These are phyloP conservation scores for Tricharina praecox DNA, from an alignment of 495 filamentous ascomycete genomes.

Conservation along the genomic window DNA sequence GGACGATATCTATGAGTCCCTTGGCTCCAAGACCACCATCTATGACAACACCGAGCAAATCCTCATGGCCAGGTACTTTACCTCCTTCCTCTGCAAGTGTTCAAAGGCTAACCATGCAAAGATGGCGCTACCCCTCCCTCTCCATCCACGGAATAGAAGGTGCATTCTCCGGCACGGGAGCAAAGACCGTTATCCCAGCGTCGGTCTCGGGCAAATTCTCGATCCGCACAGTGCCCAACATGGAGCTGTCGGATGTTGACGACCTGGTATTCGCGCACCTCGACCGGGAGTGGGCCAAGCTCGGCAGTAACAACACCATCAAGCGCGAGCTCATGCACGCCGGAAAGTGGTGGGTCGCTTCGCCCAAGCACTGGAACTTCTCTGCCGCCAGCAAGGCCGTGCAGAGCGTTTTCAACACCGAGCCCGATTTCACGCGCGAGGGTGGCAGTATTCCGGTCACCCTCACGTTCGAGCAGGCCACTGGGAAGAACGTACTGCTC, in stretches of 20 bases:
- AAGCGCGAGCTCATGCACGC: slow-evolving; percentile 66
- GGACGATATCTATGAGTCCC: slow-evolving; percentile 78
- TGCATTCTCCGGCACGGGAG: slow-evolving; percentile 80
- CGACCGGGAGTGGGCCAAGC: slow-evolving; percentile 58
- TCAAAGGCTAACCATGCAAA: too few species aligned
- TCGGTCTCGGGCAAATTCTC: slow-evolving; percentile 97
- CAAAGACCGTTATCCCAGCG: slow-evolving; percentile 96
- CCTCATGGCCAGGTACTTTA: slow-evolving; percentile 59
- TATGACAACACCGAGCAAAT: slow-evolving; percentile 69
- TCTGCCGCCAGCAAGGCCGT: slow-evolving; percentile 80
- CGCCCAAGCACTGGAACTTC: slow-evolving; percentile 98
- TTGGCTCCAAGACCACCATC: slow-evolving; percentile 75
- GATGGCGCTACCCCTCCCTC: slow-evolving; percentile 80
- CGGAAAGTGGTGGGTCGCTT: slow-evolving; percentile 97
- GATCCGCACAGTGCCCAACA: slow-evolving; percentile 90
- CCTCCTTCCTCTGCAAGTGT: too few species aligned
- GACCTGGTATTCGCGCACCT: slow-evolving; percentile 64
- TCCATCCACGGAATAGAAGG: slow-evolving; percentile 95
- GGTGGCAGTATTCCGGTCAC: slow-evolving; percentile 95
- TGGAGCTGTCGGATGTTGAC: slow-evolving; percentile 83
- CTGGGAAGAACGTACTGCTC: slow-evolving; percentile 93
- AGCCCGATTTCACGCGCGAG: slow-evolving; percentile 91
- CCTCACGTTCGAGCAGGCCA: slow-evolving; percentile 90
- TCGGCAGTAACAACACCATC: slow-evolving; percentile 77
- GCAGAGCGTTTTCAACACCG: slow-evolving; percentile 74